Evolutionary conservation across 805 yeast genomes (phyloP).

Genomic region (Isabelozyma pseudorhagii): DNA sequence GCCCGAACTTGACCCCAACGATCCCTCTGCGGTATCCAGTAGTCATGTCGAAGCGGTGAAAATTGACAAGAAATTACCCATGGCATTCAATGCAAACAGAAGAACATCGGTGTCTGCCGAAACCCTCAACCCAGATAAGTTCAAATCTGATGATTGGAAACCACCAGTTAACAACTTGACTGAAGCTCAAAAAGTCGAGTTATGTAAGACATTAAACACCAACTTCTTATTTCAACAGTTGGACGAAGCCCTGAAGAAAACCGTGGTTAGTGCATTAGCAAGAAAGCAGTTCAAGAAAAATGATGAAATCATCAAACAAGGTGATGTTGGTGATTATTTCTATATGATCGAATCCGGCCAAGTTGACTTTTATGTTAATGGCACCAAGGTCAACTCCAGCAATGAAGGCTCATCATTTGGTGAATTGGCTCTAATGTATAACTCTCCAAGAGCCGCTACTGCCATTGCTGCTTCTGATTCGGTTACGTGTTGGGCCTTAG

Average conservation of each 20-base stretch:
- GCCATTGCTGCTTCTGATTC: slow-evolving; percentile 74
- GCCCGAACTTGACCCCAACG: slow-evolving; percentile 26
- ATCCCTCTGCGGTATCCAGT: slow-evolving; percentile 9
- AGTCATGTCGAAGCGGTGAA: slow-evolving; percentile 8
- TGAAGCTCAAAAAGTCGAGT: slow-evolving; percentile 60
- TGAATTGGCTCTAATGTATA: slow-evolving; percentile 95
- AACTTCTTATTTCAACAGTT: slow-evolving; percentile 84
- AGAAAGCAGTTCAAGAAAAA: slow-evolving; percentile 62
- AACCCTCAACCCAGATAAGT: slow-evolving; percentile 71
- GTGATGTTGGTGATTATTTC: slow-evolving; percentile 92
- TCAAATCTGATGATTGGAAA: slow-evolving; percentile 64
- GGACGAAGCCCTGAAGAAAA: slow-evolving; percentile 70
- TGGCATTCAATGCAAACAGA: slow-evolving; percentile 71
- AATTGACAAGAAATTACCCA: slow-evolving; percentile 44
- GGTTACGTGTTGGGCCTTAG: slow-evolving; percentile 80
- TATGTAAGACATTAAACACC: slow-evolving; percentile 67
- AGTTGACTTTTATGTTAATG: slow-evolving; percentile 78
- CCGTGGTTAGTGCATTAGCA: slow-evolving; percentile 81
- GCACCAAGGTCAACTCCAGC: slow-evolving; percentile 65
- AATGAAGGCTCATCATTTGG: slow-evolving; percentile 92
- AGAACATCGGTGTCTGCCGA: slow-evolving; percentile 92
- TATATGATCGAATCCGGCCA: slow-evolving; percentile 82
- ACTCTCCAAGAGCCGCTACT: slow-evolving; percentile 96
- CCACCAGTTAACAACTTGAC: slow-evolving; percentile 68
- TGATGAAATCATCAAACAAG: slow-evolving; percentile 75